These are phyloP conservation scores for Alternaria conjuncta DNA, from an alignment of 2,329 filamentous ascomycete species.

Conservation along the genomic window DNA sequence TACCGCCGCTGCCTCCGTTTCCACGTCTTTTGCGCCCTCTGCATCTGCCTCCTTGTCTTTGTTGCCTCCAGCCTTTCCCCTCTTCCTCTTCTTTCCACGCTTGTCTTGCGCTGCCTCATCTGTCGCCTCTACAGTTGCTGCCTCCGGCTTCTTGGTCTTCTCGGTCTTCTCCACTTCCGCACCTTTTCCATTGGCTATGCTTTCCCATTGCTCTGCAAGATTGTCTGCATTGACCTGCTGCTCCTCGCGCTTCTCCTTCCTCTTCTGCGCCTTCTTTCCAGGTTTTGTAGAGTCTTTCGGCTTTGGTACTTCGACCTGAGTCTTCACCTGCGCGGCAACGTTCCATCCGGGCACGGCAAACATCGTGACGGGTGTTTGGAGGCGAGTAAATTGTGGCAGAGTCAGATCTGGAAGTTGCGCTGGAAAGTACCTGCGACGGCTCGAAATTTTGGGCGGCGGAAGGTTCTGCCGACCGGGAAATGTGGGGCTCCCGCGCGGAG, in stretches of 20 bases:
- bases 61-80: slow-evolving; percentile 31
- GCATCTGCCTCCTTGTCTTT: slow-evolving; percentile 32
- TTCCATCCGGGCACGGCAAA: slow-evolving; percentile 96
- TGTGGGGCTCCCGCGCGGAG: slow-evolving; percentile 28
- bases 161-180: slow-evolving; percentile 49
- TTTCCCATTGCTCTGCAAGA: slow-evolving; percentile 50
- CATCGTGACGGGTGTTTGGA: slow-evolving; percentile 60
- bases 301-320: slow-evolving; percentile 63
- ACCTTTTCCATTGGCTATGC: slow-evolving; percentile 56
- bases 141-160: slow-evolving; percentile 54
- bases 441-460: slow-evolving; percentile 27
- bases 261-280: slow-evolving; percentile 64
- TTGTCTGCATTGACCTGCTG: slow-evolving; percentile 77
- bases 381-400: not conserved
- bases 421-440: not conserved
- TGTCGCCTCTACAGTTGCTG: slow-evolving; percentile 62
- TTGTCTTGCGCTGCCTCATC: slow-evolving; percentile 43
- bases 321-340: slow-evolving; percentile 75
- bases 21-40: slow-evolving; percentile 22
- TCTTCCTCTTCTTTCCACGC: slow-evolving; percentile 44
- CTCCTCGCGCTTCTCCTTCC: slow-evolving; percentile 65
- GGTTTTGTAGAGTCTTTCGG: slow-evolving; percentile 47
- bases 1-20: slow-evolving; percentile 30
- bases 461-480: slow-evolving; percentile 22
- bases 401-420: not conserved